These are phyloP conservation scores for Leccinum fallax DNA, from an alignment of 1,284 basidiomycete genomes.

Conservation along the genomic window DNA sequence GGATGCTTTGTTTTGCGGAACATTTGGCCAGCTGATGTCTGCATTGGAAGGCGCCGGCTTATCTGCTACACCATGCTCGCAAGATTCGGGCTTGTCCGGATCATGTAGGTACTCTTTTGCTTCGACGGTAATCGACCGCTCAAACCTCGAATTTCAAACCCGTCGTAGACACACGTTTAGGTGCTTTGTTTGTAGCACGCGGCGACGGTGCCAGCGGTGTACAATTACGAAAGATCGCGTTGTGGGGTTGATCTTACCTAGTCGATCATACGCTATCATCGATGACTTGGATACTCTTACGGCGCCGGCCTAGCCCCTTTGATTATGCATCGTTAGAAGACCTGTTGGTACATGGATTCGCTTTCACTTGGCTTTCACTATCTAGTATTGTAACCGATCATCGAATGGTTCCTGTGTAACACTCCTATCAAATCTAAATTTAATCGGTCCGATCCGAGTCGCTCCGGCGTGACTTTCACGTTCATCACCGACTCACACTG, in stretches of 20 bases:
- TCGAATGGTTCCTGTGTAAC: background rate
- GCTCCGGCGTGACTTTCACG: background rate
- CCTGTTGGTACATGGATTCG: background rate
- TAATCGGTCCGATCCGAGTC: constrained; percentile 1
- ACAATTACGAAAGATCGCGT: constrained; percentile 47
- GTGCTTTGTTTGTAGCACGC: constrained; percentile 48
- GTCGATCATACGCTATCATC: background rate
- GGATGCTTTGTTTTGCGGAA: constrained; percentile 46
- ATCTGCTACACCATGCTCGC: constrained; percentile 41
- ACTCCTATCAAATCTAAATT: constrained; percentile 4
- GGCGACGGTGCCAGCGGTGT: constrained; percentile 35
- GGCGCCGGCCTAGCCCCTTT: too few species aligned
- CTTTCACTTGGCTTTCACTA: background rate
- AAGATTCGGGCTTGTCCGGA: constrained; percentile 35
- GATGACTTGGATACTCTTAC: background rate
- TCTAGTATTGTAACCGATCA: background rate
- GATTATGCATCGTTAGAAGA: background rate
- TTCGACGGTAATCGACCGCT: background rate
- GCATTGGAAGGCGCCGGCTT: constrained; percentile 48
- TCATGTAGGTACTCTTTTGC: constrained; percentile 33
- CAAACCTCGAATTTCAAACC: background rate
- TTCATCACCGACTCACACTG: background rate
- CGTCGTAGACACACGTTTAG: constrained; percentile 43
- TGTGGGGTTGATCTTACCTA: constrained; percentile 44
- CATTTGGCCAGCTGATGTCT: constrained; percentile 50